Base-by-base conservation (phyloP, 768 basidiomycete genomes). In the Kwoniella europaea region DNA sequence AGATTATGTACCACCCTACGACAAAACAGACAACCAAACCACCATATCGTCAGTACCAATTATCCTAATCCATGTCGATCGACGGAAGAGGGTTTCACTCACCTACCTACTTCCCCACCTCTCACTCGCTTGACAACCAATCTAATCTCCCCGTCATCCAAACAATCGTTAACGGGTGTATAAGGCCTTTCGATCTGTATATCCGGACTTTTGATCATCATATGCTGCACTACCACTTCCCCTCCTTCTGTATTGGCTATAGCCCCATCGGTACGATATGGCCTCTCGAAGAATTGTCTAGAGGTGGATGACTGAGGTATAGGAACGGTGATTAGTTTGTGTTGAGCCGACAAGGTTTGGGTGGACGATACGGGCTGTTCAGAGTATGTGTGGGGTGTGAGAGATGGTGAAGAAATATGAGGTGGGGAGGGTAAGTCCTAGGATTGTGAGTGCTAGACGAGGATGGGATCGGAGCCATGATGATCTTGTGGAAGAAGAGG, bases 61-160 rank as follows among this genome's bases (percentile, higher is more conserved):
- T 6, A 35, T 9, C 7, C 6, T 35, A 9, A 7, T 35, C 35
- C 35, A 35, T 35, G 35, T 35, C 35, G 7, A 7, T 35, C 35
- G 35, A 35, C 35, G 35, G 7, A 35, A 35, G 4, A 35, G 35
- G 35, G 0, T 35, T 50, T 15, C 9, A 75, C 82, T 67, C 69
- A 83, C 82, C 82, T 61, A n/a, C 82, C 82, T 7, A 83, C 82
- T 67, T 83, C 82, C n/a, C 82, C 82, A 20, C 81, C 81, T 58
- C 67, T 50, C 2, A 82, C 79, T 7, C 79, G 65, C 71, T 83
- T 83, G 7, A 83, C 79, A n/a, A 83, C 73, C 20, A 83, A 52
- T 41, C 69, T 68, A 4, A 81, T 46, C 22, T 74, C 67, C 0
- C 77, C 77, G 64, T 83, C 81, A 27, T 46, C 43, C 20, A 54